Conservation (phyloP, 345 rosid species). For the Balakata baccata region DNA sequence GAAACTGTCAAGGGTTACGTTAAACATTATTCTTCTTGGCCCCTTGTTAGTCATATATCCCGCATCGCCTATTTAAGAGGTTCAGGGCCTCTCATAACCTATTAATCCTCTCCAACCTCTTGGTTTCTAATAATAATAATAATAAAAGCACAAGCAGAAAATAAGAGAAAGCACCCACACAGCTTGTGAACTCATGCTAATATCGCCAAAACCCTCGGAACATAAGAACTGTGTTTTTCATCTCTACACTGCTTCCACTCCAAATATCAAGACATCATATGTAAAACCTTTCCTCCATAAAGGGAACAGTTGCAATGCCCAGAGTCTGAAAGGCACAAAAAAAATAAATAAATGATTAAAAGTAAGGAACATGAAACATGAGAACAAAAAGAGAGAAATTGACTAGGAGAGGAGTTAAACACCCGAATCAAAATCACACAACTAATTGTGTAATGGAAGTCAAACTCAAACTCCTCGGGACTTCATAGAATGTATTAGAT, state of each 20-base stretch:
- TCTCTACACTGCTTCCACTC: not conserved
- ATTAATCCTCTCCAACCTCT: not conserved
- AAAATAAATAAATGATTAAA: not conserved
- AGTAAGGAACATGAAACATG: not conserved
- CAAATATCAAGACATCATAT: not conserved
- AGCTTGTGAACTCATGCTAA: not conserved
- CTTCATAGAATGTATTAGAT: not conserved
- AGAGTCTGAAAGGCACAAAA: slow-evolving; percentile 9
- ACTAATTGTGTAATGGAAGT: not conserved
- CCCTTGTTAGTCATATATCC: not conserved
- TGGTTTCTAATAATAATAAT: not conserved
- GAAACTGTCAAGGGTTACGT: not conserved
- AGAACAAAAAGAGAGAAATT: not conserved
- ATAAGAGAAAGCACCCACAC: not conserved
- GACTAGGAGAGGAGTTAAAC: not conserved
- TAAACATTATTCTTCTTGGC: not conserved
- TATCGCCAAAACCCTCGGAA: not conserved
- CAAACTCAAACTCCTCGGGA: not conserved
- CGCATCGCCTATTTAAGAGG: not conserved
- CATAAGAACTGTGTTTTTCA: not conserved
- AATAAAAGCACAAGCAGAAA: too few relatives aligned
- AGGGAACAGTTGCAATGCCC: not conserved
- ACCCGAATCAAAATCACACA: slow-evolving; percentile 10
- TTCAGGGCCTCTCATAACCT: not conserved
- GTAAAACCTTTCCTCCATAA: not conserved